A percentile compares a stretch with the other conserved stretches of the same genome.
These are phyloP conservation scores for Trichosporon sp. DNA, from an alignment of 1,284 basidiomycete species.

Conservation along the genomic window DNA sequence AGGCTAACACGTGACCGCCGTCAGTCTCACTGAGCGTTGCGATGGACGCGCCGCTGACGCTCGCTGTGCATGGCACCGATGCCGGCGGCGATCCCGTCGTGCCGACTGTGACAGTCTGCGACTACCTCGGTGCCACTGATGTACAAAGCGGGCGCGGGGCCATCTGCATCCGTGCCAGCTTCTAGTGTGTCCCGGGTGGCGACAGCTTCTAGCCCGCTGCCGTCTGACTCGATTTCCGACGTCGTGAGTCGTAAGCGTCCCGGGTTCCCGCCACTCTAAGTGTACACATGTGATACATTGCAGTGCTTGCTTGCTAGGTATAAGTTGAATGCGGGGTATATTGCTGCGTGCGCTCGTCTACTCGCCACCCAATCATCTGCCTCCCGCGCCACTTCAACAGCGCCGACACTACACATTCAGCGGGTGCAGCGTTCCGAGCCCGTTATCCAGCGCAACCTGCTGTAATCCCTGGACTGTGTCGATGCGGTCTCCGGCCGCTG, in stretches of 20 bases:
- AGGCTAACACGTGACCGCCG: not conserved
- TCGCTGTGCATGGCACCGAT: not conserved
- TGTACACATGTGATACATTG: not conserved
- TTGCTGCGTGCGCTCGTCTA: not conserved
- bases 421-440: conserved; percentile 1
- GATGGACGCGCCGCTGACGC: not conserved
- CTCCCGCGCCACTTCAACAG: not conserved
- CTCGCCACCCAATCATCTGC: not conserved
- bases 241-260: conserved; percentile 1
- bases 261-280: not conserved
- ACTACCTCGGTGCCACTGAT: not conserved
- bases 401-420: not conserved
- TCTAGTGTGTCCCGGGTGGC: not conserved
- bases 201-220: not conserved
- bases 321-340: not conserved
- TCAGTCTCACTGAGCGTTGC: not conserved
- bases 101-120: too few relatives aligned
- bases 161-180: not conserved
- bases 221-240: not conserved
- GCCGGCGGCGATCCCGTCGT: too few relatives aligned
- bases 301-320: not conserved
- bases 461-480: conserved; percentile 7
- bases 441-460: conserved; percentile 10
- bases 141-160: not conserved
- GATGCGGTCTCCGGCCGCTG: conserved; percentile 5